A percentile compares a stretch with the other conserved stretches of the same genome.
These are phyloP conservation scores for Gentiana dahurica DNA, from an alignment of 257 asterid genomes.

Conservation along the genomic window DNA sequence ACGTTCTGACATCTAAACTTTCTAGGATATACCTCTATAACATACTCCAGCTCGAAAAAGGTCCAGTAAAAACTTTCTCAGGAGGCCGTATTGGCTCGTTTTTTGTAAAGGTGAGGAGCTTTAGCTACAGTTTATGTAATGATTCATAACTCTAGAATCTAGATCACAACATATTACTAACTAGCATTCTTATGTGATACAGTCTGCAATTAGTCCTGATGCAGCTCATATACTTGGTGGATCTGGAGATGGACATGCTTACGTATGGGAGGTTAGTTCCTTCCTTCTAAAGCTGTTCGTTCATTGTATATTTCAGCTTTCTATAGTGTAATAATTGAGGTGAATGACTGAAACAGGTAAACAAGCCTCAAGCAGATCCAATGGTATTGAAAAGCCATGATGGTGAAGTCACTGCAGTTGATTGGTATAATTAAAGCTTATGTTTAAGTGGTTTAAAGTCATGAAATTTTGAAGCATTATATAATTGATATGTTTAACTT, in stretches of 20 bases:
- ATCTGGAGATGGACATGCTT: slow-evolving; percentile 92
- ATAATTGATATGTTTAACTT: slow-evolving; percentile 12
- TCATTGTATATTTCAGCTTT: neutral
- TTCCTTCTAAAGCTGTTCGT: neutral
- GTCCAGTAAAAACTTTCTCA: slow-evolving; percentile 54
- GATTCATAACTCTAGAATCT: neutral
- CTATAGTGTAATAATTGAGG: slow-evolving; percentile 1
- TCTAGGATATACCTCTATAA: slow-evolving; percentile 78
- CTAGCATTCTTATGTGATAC: slow-evolving; percentile 16
- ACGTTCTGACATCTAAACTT: slow-evolving; percentile 10
- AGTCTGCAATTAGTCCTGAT: slow-evolving; percentile 88
- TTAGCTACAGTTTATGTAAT: neutral
- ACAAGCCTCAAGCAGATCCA: slow-evolving; percentile 59
- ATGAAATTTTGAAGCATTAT: neutral
- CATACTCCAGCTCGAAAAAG: slow-evolving; percentile 74
- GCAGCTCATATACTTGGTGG: slow-evolving; percentile 93
- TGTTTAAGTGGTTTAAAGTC: neutral
- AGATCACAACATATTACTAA: neutral
- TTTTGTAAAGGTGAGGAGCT: slow-evolving; percentile 59
- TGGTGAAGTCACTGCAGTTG: slow-evolving; percentile 93
- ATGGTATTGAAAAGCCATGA: slow-evolving; percentile 61
- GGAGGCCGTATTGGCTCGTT: no score
- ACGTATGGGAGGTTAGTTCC: slow-evolving; percentile 70
- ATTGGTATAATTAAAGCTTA: slow-evolving; percentile 40
- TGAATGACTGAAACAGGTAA: slow-evolving; percentile 37